These are phyloP conservation scores for Trichosporon inkin DNA, from an alignment of 1,284 basidiomycete species.

Conservation along the genomic window DNA sequence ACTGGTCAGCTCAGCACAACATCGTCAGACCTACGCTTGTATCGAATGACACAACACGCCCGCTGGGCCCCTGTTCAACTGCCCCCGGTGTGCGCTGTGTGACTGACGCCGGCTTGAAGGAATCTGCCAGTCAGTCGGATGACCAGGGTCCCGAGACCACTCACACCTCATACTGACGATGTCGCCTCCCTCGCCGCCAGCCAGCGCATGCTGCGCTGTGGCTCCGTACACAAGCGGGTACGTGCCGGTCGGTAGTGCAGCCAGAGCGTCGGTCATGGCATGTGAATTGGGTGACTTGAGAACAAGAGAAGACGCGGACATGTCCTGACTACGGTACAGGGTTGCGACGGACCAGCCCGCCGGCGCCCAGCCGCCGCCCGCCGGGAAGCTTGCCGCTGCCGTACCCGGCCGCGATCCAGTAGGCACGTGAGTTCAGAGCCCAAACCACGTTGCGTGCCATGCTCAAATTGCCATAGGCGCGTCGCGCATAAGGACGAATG, in stretches of 20 bases:
- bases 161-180: constrained; percentile 21
- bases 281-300: not conserved
- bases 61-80: constrained; percentile 21
- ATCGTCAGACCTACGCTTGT: not conserved
- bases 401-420: not conserved
- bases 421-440: not conserved
- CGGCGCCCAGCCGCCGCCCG: not conserved
- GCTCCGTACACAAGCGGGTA: constrained; percentile 18
- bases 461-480: too few species aligned
- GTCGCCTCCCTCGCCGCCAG: constrained; percentile 16
- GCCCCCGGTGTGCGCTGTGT: constrained; percentile 26
- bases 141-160: constrained; percentile 7
- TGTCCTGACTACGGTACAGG: not conserved
- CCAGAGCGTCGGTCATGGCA: constrained; percentile 24
- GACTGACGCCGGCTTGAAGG: constrained; percentile 45
- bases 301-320: not conserved
- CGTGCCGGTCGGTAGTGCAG: constrained; percentile 20
- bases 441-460: too few species aligned
- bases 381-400: constrained; percentile 3
- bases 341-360: constrained; percentile 3
- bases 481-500: too few species aligned
- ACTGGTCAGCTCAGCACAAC: not conserved
- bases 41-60: constrained; percentile 11
- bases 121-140: constrained; percentile 26
- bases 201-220: constrained; percentile 11